Evolutionary conservation across 768 basidiomycete species (phyloP).

Genomic region (Filobasidium floriforme): DNA sequence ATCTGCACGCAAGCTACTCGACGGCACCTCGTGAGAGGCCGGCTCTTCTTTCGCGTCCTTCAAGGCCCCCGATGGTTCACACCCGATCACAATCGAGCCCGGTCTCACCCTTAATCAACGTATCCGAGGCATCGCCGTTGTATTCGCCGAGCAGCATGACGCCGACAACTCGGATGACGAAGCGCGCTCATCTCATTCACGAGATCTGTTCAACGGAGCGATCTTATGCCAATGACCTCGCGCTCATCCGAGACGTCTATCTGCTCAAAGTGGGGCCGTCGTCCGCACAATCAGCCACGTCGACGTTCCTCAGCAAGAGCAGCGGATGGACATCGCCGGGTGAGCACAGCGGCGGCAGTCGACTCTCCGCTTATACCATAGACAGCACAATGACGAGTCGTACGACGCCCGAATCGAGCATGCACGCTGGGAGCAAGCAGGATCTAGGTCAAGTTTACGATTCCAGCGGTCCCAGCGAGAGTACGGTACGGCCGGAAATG

Average conservation of each 20-base stretch:
- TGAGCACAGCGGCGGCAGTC: slow-evolving; percentile 23
- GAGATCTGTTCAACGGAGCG: slow-evolving; percentile 44
- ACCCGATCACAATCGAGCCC: slow-evolving; percentile 15
- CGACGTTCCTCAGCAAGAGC: slow-evolving; percentile 18
- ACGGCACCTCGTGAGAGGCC: neutral
- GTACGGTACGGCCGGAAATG: neutral
- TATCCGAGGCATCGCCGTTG: neutral
- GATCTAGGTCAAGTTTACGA: neutral
- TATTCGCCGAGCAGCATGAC: slow-evolving; percentile 1
- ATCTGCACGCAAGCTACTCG: neutral
- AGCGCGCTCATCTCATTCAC: slow-evolving; percentile 42
- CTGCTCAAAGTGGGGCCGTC: slow-evolving; percentile 32
- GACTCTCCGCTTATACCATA: slow-evolving; percentile 32
- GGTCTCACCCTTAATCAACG: neutral
- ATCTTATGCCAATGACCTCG: slow-evolving; percentile 43
- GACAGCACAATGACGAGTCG: slow-evolving; percentile 33
- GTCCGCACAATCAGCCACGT: slow-evolving; percentile 24
- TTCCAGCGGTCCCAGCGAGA: neutral
- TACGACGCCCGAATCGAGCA: slow-evolving; percentile 21
- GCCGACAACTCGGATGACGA: slow-evolving; percentile 28
- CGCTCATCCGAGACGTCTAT: slow-evolving; percentile 43
- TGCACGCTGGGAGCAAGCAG: slow-evolving; percentile 10
- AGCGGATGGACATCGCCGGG: slow-evolving; percentile 12
- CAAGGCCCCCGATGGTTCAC: neutral
- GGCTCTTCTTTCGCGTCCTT: neutral